Base-by-base conservation (phyloP, 2,329 filamentous ascomycete genomes). In the Coniosporium tulheliwenetii region DNA sequence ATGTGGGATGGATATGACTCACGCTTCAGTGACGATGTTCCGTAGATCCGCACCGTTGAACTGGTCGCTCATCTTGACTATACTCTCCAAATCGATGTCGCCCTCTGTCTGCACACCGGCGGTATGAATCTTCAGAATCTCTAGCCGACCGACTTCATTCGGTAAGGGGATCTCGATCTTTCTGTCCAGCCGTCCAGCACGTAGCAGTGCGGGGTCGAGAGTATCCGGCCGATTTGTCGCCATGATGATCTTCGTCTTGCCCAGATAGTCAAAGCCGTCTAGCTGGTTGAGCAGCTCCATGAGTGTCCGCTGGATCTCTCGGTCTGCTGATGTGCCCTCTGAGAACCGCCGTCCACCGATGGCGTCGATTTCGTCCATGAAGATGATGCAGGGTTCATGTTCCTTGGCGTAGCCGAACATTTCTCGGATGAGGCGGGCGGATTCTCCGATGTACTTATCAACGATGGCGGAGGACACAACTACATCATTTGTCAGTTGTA, bases 231-330 rank as follows among this genome's bases (percentile, higher is more conserved):
- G 75, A 71, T 98, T 98, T 44, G 91, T 96, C 32, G 87, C 91
- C 93, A 98, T 98, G 68, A 98, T 98, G 60, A 98, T 98, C 71
- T 98, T 98, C 41, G 91, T 98, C 73, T 98, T 95, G 52, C 93
- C 91, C 32, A 98, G 74, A 66, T 98, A 98, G 66, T 98, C 91
- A 69, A 98, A 98, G 50, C 93, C 91, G 60, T 98, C 91, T 41
- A 98, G 77, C 64, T 98, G 91, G 65, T 98, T 98, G 47, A 98
- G 80, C 41, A 98, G 73, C 63, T 98, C 91, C 91, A 98, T 98
- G 44, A 98, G 70, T 31, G 91, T 98, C 57, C 91, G 81, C 66
- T 98, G 91, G 52, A 98, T 98, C 63, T 98, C 91, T 56, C 93
- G 81, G 67, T 98, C 91, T 39, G 91, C 91, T 44, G 86, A 94